Base-by-base conservation (phyloP, 371 early-diverging fungal genomes). In the Mucor sp. region DNA sequence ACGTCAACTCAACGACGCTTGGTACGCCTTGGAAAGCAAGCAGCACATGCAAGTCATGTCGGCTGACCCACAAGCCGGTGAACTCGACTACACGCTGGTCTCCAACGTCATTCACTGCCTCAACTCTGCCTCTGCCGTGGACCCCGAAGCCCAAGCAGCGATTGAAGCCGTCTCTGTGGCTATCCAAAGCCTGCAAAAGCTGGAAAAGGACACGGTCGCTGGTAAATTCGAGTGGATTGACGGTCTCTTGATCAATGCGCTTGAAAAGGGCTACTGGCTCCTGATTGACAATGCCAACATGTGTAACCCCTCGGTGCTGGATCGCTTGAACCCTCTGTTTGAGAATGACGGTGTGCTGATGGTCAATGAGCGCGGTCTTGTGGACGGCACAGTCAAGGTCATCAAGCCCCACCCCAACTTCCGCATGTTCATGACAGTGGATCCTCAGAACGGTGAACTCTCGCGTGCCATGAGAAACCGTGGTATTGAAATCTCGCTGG, bases 261-360 rank as follows among this genome's bases (percentile, higher is more conserved):
- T 99, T 33, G 88, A 94, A 72, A 87, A 95, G 35, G 99, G 99
- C 6, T 82, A 95, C 70, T 99, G 99, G 99, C 82, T 99, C 32
- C 80, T 99, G 61, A 89, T 99, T 47, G 99, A 99, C 81, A 99
- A 99, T 75, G 96, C 98, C 66, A 99, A 99, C 74, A 77, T 96
- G 64, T 98, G 98, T 76, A 94, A 94, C 65, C 91, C 99, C 1
- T 93, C 97, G 12, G 96, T 99, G 12, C 84, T 99, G 48, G 98
- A 99, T 83, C 92, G 99, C 19, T 84, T 99, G 56, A 99, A 99
- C 75, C 89, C 95, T 6, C 74, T 99, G 21, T 86, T 99, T 58
- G 99, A 99, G 80, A 91, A 94, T 37, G 86, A 93, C 66, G 97
- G 98, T 33, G 87, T 88, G 0, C 77, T 99, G 39, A 89, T 94